These are phyloP conservation scores for Trichoderma erinaceum DNA, from an alignment of 495 filamentous ascomycete species.

Conservation along the genomic window DNA sequence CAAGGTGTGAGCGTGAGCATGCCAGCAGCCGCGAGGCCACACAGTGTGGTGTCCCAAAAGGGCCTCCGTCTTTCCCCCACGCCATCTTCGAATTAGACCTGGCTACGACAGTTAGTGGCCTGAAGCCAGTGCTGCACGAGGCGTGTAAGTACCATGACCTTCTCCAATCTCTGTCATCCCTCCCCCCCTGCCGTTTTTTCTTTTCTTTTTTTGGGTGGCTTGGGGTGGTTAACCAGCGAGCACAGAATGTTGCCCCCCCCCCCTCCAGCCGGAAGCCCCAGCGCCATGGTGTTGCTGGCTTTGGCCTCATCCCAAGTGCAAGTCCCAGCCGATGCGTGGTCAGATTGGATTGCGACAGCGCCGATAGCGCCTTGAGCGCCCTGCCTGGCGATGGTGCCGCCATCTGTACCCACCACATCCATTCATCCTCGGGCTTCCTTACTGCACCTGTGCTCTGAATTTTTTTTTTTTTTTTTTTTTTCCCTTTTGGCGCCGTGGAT, in stretches of 20 bases:
- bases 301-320: background rate
- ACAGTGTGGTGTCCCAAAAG: conserved; percentile 10
- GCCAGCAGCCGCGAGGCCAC: conserved; percentile 10
- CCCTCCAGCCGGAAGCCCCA: conserved; percentile 2
- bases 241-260: background rate
- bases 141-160: conserved; percentile 8
- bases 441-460: too few species aligned
- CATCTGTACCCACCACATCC: conserved; percentile 9
- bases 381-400: background rate
- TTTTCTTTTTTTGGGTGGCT: background rate
- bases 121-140: background rate
- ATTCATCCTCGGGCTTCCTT: conserved; percentile 14
- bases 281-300: background rate
- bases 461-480: conserved; percentile 17
- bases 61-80: conserved; percentile 5
- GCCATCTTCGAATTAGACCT: background rate
- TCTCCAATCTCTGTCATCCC: background rate
- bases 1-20: conserved; percentile 10
- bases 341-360: conserved; percentile 1
- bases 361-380: conserved; percentile 9
- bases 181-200: background rate
- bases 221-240: conserved; percentile 1
- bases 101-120: background rate
- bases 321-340: background rate
- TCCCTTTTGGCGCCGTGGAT: conserved; percentile 15